Conservation (phyloP, 257 asterid genomes). For the Primulina huaijiensis region DNA sequence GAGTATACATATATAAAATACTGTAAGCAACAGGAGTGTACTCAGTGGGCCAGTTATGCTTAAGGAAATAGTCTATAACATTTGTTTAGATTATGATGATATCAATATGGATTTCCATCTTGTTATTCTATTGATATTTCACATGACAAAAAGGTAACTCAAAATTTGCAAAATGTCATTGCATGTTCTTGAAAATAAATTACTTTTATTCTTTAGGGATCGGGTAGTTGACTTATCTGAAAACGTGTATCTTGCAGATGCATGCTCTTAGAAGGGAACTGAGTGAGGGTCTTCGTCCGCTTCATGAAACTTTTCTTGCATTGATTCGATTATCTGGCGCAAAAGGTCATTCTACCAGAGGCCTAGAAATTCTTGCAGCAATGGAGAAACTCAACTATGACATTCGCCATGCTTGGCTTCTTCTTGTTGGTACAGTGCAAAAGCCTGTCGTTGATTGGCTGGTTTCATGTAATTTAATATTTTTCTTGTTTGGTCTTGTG, state of each 20-base stretch:
- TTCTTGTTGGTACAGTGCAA: slow-evolving; percentile 75
- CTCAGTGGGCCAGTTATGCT: neutral
- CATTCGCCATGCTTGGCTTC: slow-evolving; percentile 93
- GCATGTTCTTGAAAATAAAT: slow-evolving; percentile 16
- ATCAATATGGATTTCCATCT: neutral
- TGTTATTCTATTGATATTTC: neutral
- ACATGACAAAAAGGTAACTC: neutral
- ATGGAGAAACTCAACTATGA: slow-evolving; percentile 94
- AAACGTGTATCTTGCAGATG: slow-evolving; percentile 62
- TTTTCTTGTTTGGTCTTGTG: slow-evolving; percentile 22
- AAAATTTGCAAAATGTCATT: neutral
- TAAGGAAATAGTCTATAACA: neutral
- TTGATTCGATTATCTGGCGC: slow-evolving; percentile 87
- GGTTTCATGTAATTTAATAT: slow-evolving; percentile 20
- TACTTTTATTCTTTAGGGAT: slow-evolving; percentile 17
- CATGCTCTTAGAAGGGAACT: slow-evolving; percentile 93
- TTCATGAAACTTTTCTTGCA: slow-evolving; percentile 90
- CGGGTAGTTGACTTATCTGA: slow-evolving; percentile 25
- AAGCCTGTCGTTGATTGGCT: slow-evolving; percentile 29
- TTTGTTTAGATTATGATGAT: neutral
- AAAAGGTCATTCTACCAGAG: slow-evolving; percentile 78
- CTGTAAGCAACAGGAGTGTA: neutral
- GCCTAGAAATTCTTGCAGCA: slow-evolving; percentile 92
- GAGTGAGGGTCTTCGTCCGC: slow-evolving; percentile 94
- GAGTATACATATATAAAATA: neutral